phyloP scores from a whole-genome alignment of 2,329 filamentous ascomycete genomes.

The Kalaharituber pfeilii region DNA sequence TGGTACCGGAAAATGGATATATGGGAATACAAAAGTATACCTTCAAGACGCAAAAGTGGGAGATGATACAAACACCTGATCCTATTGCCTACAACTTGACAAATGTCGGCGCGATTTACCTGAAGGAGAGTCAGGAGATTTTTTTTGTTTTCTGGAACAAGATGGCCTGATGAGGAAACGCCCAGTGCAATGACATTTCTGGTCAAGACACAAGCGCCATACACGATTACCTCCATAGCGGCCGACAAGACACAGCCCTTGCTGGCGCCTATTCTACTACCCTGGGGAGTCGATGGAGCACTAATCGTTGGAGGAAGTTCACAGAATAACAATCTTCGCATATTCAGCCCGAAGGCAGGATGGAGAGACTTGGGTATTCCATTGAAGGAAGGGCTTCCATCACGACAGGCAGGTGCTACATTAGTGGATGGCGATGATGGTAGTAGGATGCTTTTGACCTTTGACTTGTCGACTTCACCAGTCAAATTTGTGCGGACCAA shows the following conservation, averaged over 20 bases:
- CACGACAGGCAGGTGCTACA: constrained; percentile 10
- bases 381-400: constrained; percentile 9
- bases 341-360: constrained; percentile 15
- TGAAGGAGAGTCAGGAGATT: constrained; percentile 20
- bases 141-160: constrained; percentile 22
- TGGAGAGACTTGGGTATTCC: constrained; percentile 15
- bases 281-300: constrained; percentile 17
- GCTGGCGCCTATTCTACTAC: constrained; percentile 17
- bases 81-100: constrained; percentile 21
- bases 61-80: constrained; percentile 15
- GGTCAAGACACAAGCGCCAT: constrained; percentile 16
- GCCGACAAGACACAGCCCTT: constrained; percentile 16
- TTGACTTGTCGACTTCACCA: constrained; percentile 19
- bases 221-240: constrained; percentile 18
- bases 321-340: constrained; percentile 18
- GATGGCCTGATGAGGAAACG: constrained; percentile 18
- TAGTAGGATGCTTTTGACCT: constrained; percentile 21
- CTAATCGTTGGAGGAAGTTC: constrained; percentile 20
- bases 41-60: constrained; percentile 20
- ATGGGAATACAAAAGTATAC: constrained; percentile 21
- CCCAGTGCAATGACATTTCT: constrained; percentile 22
- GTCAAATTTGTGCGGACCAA: constrained; percentile 9
- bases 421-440: constrained; percentile 22
- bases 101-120: constrained; percentile 21
- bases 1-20: constrained; percentile 18